Evolutionary conservation across 176 grass and related monocot species (phyloP).

Genomic region (Canna indica): DNA sequence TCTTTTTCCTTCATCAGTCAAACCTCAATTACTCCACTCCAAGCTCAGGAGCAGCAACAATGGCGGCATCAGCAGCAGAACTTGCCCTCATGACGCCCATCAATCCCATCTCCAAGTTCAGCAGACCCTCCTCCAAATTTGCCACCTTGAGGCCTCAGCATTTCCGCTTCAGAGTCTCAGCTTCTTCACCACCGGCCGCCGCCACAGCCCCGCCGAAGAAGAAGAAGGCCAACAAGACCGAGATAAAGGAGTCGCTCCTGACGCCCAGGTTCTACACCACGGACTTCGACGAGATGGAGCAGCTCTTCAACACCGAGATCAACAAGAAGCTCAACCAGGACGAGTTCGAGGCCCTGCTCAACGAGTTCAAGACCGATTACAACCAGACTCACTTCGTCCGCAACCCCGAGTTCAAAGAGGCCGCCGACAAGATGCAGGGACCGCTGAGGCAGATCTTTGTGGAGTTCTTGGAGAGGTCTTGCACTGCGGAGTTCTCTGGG

Average conservation of each 20-base stretch:
- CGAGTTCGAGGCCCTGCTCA: constrained; percentile 82
- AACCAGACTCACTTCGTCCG: constrained; percentile 99
- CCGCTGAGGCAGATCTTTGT: constrained; percentile 84
- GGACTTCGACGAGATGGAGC: constrained; percentile 97
- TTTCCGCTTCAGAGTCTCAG: constrained; percentile 21
- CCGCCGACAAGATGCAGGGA: constrained; percentile 81
- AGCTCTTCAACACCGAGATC: constrained; percentile 84
- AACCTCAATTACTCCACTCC: background rate
- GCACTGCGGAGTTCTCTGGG: constrained; percentile 87
- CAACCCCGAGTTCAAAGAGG: constrained; percentile 81
- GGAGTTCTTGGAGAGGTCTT: constrained; percentile 94
- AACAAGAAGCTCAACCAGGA: constrained; percentile 90
- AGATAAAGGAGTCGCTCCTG: constrained; percentile 76
- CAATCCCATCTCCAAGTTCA: constrained; percentile 20
- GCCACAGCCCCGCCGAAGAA: constrained; percentile 23
- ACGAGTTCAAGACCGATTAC: constrained; percentile 99
- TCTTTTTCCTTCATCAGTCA: background rate
- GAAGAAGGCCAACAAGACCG: constrained; percentile 36
- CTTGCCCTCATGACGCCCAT: constrained; percentile 64
- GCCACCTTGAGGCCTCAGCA: constrained; percentile 11
- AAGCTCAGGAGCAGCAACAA: background rate
- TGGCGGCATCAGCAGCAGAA: constrained; percentile 49
- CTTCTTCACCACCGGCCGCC: constrained; percentile 6
- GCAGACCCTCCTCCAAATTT: constrained; percentile 20
- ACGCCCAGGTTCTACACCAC: constrained; percentile 93